Conservation (phyloP, 2,329 filamentous ascomycete species). For the Botryosphaeria agaves region DNA sequence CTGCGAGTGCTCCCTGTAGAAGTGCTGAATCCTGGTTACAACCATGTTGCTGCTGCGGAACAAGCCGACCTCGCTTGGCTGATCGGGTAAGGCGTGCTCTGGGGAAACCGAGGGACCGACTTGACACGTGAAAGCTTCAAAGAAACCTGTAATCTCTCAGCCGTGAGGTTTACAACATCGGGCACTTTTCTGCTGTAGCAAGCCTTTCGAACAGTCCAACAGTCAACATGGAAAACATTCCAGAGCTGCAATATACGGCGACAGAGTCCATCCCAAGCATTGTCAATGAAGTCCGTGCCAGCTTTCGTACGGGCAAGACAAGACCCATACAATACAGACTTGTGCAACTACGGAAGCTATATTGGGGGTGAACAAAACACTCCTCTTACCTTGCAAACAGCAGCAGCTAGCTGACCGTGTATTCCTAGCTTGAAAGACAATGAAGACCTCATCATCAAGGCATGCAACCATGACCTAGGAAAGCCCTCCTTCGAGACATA, state of each 20-base stretch:
- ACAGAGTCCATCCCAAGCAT: slow-evolving; percentile 47
- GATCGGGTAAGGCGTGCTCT: too few species aligned
- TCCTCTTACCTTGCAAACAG: background rate
- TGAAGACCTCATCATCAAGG: slow-evolving; percentile 52
- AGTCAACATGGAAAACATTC: slow-evolving; percentile 2
- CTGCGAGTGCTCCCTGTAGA: too few species aligned
- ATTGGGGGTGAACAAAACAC: slow-evolving; percentile 52
- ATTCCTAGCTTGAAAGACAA: slow-evolving; percentile 50
- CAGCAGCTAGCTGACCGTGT: slow-evolving; percentile 3
- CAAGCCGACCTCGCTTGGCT: too few species aligned
- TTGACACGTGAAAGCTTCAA: too few species aligned
- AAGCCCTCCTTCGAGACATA: slow-evolving; percentile 62
- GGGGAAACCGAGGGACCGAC: too few species aligned
- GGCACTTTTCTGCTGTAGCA: too few species aligned
- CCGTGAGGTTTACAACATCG: too few species aligned
- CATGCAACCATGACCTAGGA: slow-evolving; percentile 59
- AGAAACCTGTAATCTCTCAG: too few species aligned
- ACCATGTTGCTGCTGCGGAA: too few species aligned
- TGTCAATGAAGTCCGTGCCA: slow-evolving; percentile 42
- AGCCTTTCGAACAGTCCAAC: too few species aligned
- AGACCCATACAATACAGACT: slow-evolving; percentile 68
- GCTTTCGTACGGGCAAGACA: slow-evolving; percentile 68
- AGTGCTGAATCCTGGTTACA: too few species aligned
- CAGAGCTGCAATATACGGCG: slow-evolving; percentile 39
- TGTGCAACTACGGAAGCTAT: slow-evolving; percentile 78